These are phyloP conservation scores for Neurospora sp. DNA, from an alignment of 495 filamentous ascomycete genomes.

Conservation along the genomic window DNA sequence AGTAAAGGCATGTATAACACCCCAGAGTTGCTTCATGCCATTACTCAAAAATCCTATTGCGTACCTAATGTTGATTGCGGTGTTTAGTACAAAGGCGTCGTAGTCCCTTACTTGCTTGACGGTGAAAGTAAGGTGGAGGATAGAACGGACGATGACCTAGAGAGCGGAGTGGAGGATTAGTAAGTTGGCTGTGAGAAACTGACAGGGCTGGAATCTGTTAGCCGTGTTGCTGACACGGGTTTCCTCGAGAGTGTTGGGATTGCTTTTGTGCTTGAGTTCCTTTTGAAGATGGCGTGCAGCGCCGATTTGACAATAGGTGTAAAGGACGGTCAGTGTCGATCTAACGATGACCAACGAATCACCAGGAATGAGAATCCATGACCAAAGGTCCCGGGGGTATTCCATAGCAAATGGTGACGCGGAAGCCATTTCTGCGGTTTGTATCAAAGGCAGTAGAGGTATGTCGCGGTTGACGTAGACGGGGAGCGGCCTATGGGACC, in stretches of 20 bases:
- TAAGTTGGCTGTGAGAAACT: neutral
- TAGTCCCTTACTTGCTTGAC: neutral
- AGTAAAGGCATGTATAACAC: neutral
- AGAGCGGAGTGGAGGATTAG: neutral
- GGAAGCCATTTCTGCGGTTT: neutral
- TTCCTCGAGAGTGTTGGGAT: neutral
- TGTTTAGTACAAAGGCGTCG: no score
- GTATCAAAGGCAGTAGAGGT: neutral
- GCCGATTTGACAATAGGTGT: neutral
- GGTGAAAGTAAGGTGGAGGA: neutral
- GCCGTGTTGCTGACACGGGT: neutral
- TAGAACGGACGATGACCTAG: neutral
- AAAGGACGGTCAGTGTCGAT: neutral
- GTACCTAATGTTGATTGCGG: no score
- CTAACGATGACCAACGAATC: neutral
- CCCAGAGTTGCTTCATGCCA: fast-evolving
- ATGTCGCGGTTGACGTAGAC: neutral
- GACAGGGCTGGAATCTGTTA: neutral
- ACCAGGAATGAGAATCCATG: neutral
- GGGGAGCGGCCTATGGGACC: neutral
- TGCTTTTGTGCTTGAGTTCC: neutral
- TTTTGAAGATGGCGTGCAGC: neutral
- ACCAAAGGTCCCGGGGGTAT: neutral
- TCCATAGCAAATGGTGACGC: neutral
- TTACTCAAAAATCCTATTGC: no score